phyloP scores from a whole-genome alignment of 1,284 basidiomycete species.

The Moesziomyces sp. region DNA sequence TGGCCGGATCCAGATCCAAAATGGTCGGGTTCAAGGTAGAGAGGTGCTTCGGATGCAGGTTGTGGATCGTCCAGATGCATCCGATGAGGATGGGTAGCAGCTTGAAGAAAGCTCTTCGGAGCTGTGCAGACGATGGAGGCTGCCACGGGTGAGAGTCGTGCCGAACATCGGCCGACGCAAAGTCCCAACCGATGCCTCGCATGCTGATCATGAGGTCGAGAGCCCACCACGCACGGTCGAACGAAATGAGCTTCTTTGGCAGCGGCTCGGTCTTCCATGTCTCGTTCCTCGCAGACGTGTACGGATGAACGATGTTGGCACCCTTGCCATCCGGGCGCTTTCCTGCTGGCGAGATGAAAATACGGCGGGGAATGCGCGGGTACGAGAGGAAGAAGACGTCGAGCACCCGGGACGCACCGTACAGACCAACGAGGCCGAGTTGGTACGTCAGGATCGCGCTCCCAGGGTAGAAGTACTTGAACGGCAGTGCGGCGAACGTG shows the following conservation, averaged over 20 bases:
- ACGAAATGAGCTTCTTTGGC: slow-evolving; percentile 28
- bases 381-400: slow-evolving; percentile 53
- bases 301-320: slow-evolving; percentile 18
- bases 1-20: slow-evolving; percentile 24
- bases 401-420: slow-evolving; percentile 41
- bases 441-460: slow-evolving; percentile 51
- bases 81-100: slow-evolving; percentile 38
- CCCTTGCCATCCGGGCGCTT: slow-evolving; percentile 15
- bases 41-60: slow-evolving; percentile 32
- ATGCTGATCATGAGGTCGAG: slow-evolving; percentile 55
- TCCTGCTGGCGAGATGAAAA: slow-evolving; percentile 18
- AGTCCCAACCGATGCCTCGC: slow-evolving; percentile 56
- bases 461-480: slow-evolving; percentile 45
- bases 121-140: slow-evolving; percentile 39
- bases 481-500: slow-evolving; percentile 39
- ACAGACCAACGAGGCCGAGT: slow-evolving; percentile 46
- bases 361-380: slow-evolving; percentile 41
- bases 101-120: slow-evolving; percentile 40
- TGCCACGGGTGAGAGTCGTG: slow-evolving; percentile 55
- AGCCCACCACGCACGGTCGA: slow-evolving; percentile 50
- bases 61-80: slow-evolving; percentile 30
- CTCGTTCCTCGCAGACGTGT: slow-evolving; percentile 27
- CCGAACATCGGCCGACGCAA: slow-evolving; percentile 48
- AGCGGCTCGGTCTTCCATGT: slow-evolving; percentile 43
- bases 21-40: slow-evolving; percentile 35